Evolutionary conservation across 2,329 filamentous ascomycete genomes (phyloP), one percentile per base, ranked within the genome.

Genomic region (Phoma herbarum): DNA sequence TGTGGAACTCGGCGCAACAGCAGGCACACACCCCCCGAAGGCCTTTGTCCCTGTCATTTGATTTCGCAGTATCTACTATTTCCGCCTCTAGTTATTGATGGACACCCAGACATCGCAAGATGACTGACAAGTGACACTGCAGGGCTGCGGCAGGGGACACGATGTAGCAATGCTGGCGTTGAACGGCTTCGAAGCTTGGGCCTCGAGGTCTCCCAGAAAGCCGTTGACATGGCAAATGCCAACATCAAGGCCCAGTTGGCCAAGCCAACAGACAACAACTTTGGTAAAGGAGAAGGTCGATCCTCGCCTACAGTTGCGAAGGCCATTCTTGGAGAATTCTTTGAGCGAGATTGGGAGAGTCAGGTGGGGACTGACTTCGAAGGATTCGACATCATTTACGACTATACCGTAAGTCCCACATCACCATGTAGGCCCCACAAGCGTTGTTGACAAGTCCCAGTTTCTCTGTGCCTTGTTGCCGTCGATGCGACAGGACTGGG

Each of bases 131-230:
- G 7, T 26, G 16, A 42, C 16, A 11, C 25, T 23, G 18, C 29
- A 67, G 2, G 91, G 90, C 14, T 95, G 91, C 75, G 92, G 91
- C 0, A 83, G 85, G 44, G 31, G 92, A 8, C 88, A 93, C 71
- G 92, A 96, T 78, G 91, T 91, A 2, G 80, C 92, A 14, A 82
- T 95, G 29, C 81, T 96, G 39, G 85, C 87, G 46, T 84, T 85
- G 12, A 86, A 88, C 68, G 91, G 92, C 2, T 93, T 90, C 74
- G 87, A 94, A 74, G 86, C 87, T 2, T 87, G 86, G 69, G 92
- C 0, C 78, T 95, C 0, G 91, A 95, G 70, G 83, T 84, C 57
- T 87, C 87, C 37, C 69, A 80, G 6, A 77, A 71, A 14, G 85
- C 78, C 16, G 63, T 80, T 22, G 52, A 60, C 22, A 39, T 54